Conservation (phyloP, 441 rosid genomes). For the Eutrema salsugineum region DNA sequence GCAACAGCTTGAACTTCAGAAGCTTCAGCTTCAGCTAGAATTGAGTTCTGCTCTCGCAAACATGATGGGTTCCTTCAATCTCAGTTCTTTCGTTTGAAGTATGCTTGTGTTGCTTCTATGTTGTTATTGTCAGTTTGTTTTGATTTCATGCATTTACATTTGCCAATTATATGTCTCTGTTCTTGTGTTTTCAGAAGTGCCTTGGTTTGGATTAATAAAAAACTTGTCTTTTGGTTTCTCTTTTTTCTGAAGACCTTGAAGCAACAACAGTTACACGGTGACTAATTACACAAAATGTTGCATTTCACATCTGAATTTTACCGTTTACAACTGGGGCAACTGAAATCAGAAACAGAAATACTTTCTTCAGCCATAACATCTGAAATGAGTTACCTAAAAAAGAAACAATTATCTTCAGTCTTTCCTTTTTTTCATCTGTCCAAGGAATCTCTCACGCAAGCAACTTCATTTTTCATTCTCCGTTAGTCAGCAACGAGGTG, state of each 20-base stretch:
- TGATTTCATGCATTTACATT: neutral
- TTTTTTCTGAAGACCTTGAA: neutral
- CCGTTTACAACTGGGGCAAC: neutral
- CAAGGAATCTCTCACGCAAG: neutral
- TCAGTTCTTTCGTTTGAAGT: slow-evolving; percentile 20
- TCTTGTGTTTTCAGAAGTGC: neutral
- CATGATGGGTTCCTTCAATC: slow-evolving; percentile 30
- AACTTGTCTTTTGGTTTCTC: neutral
- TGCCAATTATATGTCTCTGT: neutral
- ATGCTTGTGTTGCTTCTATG: neutral
- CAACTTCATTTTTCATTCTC: slow-evolving; percentile 5
- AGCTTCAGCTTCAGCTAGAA: slow-evolving; percentile 26
- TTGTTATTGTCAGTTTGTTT: neutral
- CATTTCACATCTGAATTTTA: neutral
- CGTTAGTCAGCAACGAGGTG: neutral
- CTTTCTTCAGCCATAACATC: neutral
- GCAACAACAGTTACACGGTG: neutral
- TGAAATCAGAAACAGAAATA: slow-evolving; percentile 18
- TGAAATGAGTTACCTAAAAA: neutral
- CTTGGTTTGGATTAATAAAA: neutral
- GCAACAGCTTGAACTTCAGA: slow-evolving; percentile 28
- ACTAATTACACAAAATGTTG: slow-evolving; percentile 16
- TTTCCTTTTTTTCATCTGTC: slow-evolving; percentile 13
- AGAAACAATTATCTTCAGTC: neutral
- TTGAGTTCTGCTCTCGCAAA: slow-evolving; percentile 29